Conservation (phyloP, 306 rosid genomes). For the Vigna reflexopilosa region DNA sequence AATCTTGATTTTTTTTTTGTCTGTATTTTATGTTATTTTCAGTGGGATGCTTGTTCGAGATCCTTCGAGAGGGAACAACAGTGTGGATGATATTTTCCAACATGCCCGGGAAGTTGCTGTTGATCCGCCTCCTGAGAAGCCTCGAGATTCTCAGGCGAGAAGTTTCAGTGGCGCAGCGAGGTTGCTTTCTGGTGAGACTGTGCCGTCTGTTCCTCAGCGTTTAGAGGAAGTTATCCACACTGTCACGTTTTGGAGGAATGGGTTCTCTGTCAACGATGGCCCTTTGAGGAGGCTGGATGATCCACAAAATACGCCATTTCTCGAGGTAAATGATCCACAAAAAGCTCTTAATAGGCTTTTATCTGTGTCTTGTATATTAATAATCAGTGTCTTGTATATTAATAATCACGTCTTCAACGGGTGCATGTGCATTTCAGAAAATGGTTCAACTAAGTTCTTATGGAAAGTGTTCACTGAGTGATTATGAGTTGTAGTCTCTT, state of each 20-base stretch:
- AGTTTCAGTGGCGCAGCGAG: conserved; percentile 86
- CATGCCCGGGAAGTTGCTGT: conserved; percentile 66
- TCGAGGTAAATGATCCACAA: conserved; percentile 61
- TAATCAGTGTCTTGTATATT: background rate
- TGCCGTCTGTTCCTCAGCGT: conserved; percentile 67
- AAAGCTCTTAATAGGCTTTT: background rate
- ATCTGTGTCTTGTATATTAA: background rate
- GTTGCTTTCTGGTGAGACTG: conserved; percentile 82
- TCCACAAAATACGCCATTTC: conserved; percentile 80
- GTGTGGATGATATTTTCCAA: conserved; percentile 72
- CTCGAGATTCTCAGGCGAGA: conserved; percentile 59
- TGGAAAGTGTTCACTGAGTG: background rate
- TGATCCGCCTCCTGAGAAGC: conserved; percentile 54
- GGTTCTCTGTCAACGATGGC: conserved; percentile 80
- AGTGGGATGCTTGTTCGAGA: conserved; percentile 97
- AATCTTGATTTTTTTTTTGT: too few relatives aligned
- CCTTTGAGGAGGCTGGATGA: conserved; percentile 77
- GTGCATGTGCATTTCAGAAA: background rate
- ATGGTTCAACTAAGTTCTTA: background rate
- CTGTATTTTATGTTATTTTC: background rate
- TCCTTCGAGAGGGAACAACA: conserved; percentile 59
- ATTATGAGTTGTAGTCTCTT: background rate
- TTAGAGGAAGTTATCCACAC: conserved; percentile 56
- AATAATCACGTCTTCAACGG: background rate
- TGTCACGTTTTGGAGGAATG: conserved; percentile 91